Percentiles rank a stretch among this genome's conserved stretches.
These are phyloP conservation scores for Rehmannia glutinosa DNA, from an alignment of 257 asterid genomes.

Conservation along the genomic window DNA sequence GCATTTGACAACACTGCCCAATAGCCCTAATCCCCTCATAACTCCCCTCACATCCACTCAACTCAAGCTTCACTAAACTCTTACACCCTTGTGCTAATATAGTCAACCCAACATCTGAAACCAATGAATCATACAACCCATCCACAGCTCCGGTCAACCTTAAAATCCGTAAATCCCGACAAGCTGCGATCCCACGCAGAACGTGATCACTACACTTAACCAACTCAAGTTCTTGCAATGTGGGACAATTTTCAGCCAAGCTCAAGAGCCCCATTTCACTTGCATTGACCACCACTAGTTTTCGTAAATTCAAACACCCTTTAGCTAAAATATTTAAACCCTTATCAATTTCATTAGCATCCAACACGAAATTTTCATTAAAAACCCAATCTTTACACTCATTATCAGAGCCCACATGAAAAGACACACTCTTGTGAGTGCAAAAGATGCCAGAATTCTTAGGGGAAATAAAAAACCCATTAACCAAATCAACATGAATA, in stretches of 20 bases:
- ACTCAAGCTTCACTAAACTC: conserved; percentile 59
- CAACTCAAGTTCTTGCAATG: conserved; percentile 61
- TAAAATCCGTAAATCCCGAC: conserved; percentile 50
- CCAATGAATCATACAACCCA: conserved; percentile 45
- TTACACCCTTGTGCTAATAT: conserved; percentile 74
- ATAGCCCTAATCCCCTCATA: conserved; percentile 63
- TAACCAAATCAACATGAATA: conserved; percentile 50
- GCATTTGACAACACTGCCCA: conserved; percentile 64
- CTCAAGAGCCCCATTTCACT: conserved; percentile 62
- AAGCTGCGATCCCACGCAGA: conserved; percentile 62
- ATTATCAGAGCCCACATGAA: conserved; percentile 33
- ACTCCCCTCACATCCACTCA: conserved; percentile 61
- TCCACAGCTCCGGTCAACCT: conserved; percentile 50
- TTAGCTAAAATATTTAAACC: conserved; percentile 49
- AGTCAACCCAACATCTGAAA: conserved; percentile 66
- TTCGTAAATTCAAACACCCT: conserved; percentile 54
- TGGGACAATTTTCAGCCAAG: conserved; percentile 66
- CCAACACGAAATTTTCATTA: conserved; percentile 38
- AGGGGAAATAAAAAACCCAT: conserved; percentile 46
- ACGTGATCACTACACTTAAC: conserved; percentile 61
- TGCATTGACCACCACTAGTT: conserved; percentile 44
- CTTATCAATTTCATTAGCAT: conserved; percentile 41
- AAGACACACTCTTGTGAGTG: conserved; percentile 32
- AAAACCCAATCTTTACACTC: conserved; percentile 38
- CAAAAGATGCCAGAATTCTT: conserved; percentile 45